Evolutionary conservation across 495 filamentous ascomycete species (phyloP).

Genomic region (Tuber brumale): DNA sequence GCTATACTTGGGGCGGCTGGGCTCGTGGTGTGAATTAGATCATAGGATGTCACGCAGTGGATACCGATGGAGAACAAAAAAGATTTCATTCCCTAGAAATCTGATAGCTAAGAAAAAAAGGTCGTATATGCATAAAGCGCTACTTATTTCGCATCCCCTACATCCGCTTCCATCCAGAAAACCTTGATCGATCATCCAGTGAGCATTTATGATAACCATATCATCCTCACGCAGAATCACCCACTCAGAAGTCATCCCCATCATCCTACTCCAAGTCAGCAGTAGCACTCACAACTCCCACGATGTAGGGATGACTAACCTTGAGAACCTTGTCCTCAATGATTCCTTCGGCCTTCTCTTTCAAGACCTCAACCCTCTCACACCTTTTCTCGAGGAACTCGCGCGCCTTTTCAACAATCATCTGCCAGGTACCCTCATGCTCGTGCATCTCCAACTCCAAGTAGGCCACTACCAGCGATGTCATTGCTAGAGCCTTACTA

Average conservation of each 20-base stretch:
- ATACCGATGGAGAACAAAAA: neutral
- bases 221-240: neutral
- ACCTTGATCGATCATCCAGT: neutral
- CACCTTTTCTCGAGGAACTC: conserved; percentile 43
- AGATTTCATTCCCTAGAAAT: neutral
- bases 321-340: neutral
- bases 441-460: conserved; percentile 45
- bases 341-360: neutral
- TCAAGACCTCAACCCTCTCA: neutral
- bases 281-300: neutral
- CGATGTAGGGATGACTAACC: neutral
- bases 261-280: neutral
- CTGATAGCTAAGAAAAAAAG: neutral
- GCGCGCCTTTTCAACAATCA: conserved; percentile 50
- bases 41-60: neutral
- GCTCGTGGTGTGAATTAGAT: neutral
- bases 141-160: neutral
- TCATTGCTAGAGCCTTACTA: conserved; percentile 42
- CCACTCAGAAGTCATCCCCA: neutral
- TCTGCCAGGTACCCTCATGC: conserved; percentile 51
- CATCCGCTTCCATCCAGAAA: neutral
- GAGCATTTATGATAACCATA: neutral
- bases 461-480: conserved; percentile 49
- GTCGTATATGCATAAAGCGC: neutral
- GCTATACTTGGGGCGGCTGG: neutral